Evolutionary conservation across 2,329 filamentous ascomycete genomes (phyloP), one percentile per base, ranked within the genome.

Genomic region (Ceratocystis lukuohia): DNA sequence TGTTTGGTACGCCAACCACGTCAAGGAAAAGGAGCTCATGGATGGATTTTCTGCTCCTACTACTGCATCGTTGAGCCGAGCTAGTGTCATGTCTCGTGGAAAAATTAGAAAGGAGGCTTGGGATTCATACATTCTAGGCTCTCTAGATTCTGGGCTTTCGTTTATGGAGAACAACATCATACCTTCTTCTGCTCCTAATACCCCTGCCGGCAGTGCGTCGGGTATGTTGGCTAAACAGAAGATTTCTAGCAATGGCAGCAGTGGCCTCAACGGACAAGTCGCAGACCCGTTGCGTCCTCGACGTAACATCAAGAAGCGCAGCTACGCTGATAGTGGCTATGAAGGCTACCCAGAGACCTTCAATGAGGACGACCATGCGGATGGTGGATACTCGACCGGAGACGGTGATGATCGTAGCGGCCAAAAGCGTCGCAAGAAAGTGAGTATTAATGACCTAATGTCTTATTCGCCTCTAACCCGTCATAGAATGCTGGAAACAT

Each of bases 301-400:
- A 70, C 81, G 88, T 61, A 78, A 80, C 66, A 80, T 83, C 69
- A 89, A 88, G 77, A 91, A 91, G 79, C 82, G 89, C 61, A 83
- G 85, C 69, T 92, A 91, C 72, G 85, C 86, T 48, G 88, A 92
- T 69, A 82, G 80, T 71, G 89, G 86, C 71, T 92, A 83, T 72
- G 85, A 88, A 71, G 88, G 88, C 53, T 91, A 91, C 71, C 82
- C 84, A 57, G 87, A 91, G 70, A 85, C 86, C 44, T 90, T 80
- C 70, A 81, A 81, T 8, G 88, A 91, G 69, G 87, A 89, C 69
- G 87, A 88, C 69, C 74, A 73, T 7, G 83, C 80, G 57, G 85
- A 82, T 12, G 78, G 77, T 17, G 84, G 83, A n/a, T 87, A 90
- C 72, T 89, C 86, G 25, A 89, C 87, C 25, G 87, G 85, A 67